Conservation (phyloP, 2,329 filamentous ascomycete species). For the Dothideomycetidae sp. region DNA sequence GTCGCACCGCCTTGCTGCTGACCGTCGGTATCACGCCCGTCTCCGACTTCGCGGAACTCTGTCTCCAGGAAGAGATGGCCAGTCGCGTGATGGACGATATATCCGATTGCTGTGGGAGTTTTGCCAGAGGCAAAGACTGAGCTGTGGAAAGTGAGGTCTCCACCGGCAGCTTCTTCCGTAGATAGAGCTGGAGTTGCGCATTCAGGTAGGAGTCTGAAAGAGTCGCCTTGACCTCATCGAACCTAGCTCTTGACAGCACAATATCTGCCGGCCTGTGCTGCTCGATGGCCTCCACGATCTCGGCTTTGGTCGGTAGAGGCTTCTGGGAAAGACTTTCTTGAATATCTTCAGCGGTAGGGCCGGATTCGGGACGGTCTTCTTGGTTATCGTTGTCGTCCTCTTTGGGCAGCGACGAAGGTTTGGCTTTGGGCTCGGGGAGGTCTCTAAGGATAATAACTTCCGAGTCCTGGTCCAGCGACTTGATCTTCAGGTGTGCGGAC, state of each 20-base stretch:
- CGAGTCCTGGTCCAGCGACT: conserved; percentile 9
- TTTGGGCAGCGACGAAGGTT: background rate
- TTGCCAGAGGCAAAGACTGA: background rate
- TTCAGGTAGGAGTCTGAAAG: background rate
- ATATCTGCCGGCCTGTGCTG: conserved; percentile 5
- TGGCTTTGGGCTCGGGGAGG: conserved; percentile 4
- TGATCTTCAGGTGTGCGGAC: conserved; percentile 10
- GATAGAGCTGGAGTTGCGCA: background rate
- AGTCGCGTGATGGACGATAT: background rate
- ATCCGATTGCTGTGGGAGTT: background rate
- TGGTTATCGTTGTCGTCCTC: background rate
- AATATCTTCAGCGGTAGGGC: background rate
- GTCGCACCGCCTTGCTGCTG: background rate
- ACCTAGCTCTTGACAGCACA: background rate
- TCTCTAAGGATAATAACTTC: conserved; percentile 13
- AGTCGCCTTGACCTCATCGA: background rate
- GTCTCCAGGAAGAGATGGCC: background rate
- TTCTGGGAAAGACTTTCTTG: conserved; percentile 2
- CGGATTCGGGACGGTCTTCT: too few species aligned
- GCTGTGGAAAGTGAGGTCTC: background rate
- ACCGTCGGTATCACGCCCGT: background rate
- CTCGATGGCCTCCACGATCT: conserved; percentile 5
- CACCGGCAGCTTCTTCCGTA: background rate
- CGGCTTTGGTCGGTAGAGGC: background rate
- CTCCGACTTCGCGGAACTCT: background rate